Percentiles rank a stretch among this genome's conserved stretches.
Conservation (phyloP, 768 basidiomycete species). For the Grammothele lineata region DNA sequence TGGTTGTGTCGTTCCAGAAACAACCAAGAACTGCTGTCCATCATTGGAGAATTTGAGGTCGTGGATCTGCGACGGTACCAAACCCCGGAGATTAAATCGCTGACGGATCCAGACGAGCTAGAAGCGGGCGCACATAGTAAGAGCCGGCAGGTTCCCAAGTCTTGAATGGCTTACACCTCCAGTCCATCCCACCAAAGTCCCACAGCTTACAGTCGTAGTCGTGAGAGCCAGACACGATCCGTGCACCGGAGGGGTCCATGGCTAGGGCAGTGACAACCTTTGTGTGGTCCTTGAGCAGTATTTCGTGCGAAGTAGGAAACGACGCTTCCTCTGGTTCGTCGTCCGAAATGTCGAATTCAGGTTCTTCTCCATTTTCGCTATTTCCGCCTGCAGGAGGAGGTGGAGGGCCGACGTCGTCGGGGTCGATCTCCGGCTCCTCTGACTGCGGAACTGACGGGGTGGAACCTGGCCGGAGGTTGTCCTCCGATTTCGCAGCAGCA, state of each 20-base stretch:
- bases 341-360: constrained; percentile 35
- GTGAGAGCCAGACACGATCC: constrained; percentile 87
- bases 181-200: constrained; percentile 99
- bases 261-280: constrained; percentile 94
- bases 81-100: neutral
- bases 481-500: neutral
- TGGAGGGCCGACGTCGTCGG: constrained; percentile 22
- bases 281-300: constrained; percentile 88
- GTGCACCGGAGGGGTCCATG: constrained; percentile 91
- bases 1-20: constrained; percentile 85
- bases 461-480: neutral
- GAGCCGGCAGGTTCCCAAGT: constrained; percentile 93
- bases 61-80: constrained; percentile 56
- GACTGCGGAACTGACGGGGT: neutral
- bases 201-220: constrained; percentile 98
- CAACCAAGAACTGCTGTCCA: constrained; percentile 79
- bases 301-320: constrained; percentile 90
- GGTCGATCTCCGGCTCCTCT: constrained; percentile 26
- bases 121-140: constrained; percentile 62
- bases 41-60: constrained; percentile 88
- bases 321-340: constrained; percentile 52
- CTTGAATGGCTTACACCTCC: constrained; percentile 88
- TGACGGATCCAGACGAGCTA: constrained; percentile 5
- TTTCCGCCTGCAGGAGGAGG: constrained; percentile 11
- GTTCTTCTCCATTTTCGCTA: constrained; percentile 24